Base-by-base conservation (phyloP, 2,329 filamentous ascomycete species). In the Penicillium sp. region DNA sequence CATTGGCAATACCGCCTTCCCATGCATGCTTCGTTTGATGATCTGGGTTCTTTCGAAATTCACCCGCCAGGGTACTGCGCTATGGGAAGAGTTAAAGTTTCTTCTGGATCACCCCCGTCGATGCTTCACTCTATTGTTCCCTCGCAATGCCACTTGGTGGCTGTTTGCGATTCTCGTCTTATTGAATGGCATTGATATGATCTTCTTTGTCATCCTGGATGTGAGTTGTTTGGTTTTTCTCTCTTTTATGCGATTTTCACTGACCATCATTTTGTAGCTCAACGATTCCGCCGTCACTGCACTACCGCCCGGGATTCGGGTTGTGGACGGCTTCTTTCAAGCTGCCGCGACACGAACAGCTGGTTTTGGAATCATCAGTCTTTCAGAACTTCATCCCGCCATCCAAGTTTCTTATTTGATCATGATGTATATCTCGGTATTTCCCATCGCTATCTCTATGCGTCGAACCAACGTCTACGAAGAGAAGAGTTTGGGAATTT, bases 371-470 rank as follows among this genome's bases (percentile, higher is more conserved):
- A 90, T 89, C 31, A 85, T 97, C 66, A 91, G 89, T 70, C 78
- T 97, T 39, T 80, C 89, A 1, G 78, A 83, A 0, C 80, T 99
- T 2, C 93, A 97, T 65, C 93, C 94, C 1, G 94, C 90, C 3
- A 91, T 97, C 57, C 93, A 96, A 68, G 91, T 96, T 15, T 91
- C 92, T 25, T 97, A 97, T 77, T 81, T 97, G 75, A 88, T 97
- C 75, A 97, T 97, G 94, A 97, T 97, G 94, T 97, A 97, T 75
- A 96, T 97, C 61, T 96, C 93, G 57, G 90, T 97, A 59, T 96
- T 96, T 67, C 93, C 93, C 6, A 96, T 97, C 66, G 93, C 94
- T 71, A 97, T 97, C 68, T 94, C 90, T 7, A 89, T 97, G 67
- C 91, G 93, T 53, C 83, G 90, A 63, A 97, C 93, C 58, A 97